Conservation (phyloP, 2,329 filamentous ascomycete species). For the Aspergillus spinulosporus region DNA sequence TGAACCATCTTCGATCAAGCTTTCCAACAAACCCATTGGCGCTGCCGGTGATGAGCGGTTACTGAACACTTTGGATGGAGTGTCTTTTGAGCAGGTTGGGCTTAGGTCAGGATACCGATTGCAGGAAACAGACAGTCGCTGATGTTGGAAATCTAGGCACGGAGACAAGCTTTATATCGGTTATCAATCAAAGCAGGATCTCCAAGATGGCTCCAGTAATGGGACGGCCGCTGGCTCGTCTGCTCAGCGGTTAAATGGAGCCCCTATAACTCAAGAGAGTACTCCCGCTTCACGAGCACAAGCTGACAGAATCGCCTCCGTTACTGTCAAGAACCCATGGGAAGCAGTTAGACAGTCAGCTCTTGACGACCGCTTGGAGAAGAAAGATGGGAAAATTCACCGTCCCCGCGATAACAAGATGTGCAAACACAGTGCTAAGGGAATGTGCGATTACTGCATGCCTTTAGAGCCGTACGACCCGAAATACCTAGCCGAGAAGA, state of each 20-base stretch:
- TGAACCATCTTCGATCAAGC: constrained; percentile 56
- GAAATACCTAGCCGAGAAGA: constrained; percentile 88
- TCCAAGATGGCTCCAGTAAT: constrained; percentile 50
- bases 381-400: constrained; percentile 83
- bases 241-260: constrained; percentile 41
- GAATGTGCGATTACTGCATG: constrained; percentile 99
- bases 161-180: constrained; percentile 88
- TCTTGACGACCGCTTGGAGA: constrained; percentile 84
- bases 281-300: constrained; percentile 60
- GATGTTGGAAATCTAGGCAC: constrained; percentile 59
- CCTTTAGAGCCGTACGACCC: constrained; percentile 90
- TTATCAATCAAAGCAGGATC: constrained; percentile 63
- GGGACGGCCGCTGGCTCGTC: constrained; percentile 25
- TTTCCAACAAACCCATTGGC: constrained; percentile 63
- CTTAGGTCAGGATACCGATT: constrained; percentile 48
- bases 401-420: constrained; percentile 74
- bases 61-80: constrained; percentile 53
- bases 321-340: constrained; percentile 83
- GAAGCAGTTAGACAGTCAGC: constrained; percentile 85
- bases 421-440: constrained; percentile 93
- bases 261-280: constrained; percentile 48
- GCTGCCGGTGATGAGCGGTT: constrained; percentile 56
- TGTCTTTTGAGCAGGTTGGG: constrained; percentile 59
- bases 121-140: constrained; percentile 14
- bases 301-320: constrained; percentile 49